Conservation (phyloP, 192 early-diverging fungal genomes). For the Entomortierella lignicola region DNA sequence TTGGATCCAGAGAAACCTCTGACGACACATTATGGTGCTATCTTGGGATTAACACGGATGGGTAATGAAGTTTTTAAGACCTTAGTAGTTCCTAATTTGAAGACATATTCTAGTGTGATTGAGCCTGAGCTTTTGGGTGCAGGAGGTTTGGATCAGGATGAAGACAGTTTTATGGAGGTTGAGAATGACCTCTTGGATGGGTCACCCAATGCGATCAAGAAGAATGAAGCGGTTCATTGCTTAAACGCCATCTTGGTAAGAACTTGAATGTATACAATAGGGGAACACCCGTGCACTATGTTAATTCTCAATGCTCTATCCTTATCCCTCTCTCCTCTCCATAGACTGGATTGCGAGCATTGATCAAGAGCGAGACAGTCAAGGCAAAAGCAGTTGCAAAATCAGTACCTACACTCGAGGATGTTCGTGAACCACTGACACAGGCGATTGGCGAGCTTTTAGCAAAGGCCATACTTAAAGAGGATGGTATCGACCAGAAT, state of each 20-base stretch:
- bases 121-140: constrained; percentile 40
- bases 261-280: too few relatives aligned
- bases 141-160: constrained; percentile 11
- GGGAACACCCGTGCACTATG: not conserved
- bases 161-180: constrained; percentile 25
- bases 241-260: constrained; percentile 64
- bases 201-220: not conserved
- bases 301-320: not conserved
- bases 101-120: constrained; percentile 67
- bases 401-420: constrained; percentile 17
- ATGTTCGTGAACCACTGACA: constrained; percentile 32
- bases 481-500: constrained; percentile 12
- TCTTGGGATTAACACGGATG: constrained; percentile 80
- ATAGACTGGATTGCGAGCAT: constrained; percentile 24
- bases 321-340: too few relatives aligned
- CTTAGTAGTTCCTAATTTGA: constrained; percentile 81
- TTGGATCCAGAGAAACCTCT: constrained; percentile 87
- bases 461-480: constrained; percentile 14
- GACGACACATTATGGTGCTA: constrained; percentile 90
- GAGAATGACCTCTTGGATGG: constrained; percentile 7
- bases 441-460: constrained; percentile 32
- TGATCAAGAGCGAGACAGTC: constrained; percentile 35
- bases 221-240: constrained; percentile 57
- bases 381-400: not conserved
- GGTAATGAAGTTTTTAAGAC: constrained; percentile 82